Evolutionary conservation across 768 basidiomycete genomes (phyloP), one percentile per base, ranked within the genome.

Genomic region (Tricholoma hemisulphureum): DNA sequence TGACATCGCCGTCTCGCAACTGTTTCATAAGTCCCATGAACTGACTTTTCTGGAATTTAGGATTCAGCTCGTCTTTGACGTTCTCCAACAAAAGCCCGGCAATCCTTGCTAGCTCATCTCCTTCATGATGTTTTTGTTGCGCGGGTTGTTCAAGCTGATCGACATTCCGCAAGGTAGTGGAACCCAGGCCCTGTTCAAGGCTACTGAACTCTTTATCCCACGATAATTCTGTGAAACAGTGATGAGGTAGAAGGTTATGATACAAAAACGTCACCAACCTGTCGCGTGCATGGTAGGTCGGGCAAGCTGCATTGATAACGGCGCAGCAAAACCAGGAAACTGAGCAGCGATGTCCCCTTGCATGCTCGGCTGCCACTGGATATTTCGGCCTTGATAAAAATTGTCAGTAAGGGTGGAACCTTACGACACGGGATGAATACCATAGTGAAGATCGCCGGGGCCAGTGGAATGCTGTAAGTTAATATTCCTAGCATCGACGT

Each of bases 1-100:
- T 79, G 37, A 93, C 79, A 65, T 89, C 82, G 7, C 86, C 83
- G 71, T 95, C 94, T 35, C 91, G 78, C 55, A 97, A 73, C 69
- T 91, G 86, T 52, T 81, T 83, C 94, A 97, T 96, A 24, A 97
- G 78, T 20, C 80, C 80, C 79, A 97, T 77, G 69, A 97, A 97
- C 58, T 83, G 80, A 70, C 91, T 93, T 29, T 92, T 82, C 71
- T 84, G 80, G 66, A 97, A 94, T 69, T 96, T 97, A 32, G 87
- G 84, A 66, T 91, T 93, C 65, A 82, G 79, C 55, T 91, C 90
- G 57, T 87, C 73, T 65, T 82, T 78, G 46, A 95, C 82, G n/a
- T 87, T 80, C 39, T 91, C 84, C 55, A 96, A 75, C 35, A 96
- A 80, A 41, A 86, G 74, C 8, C 84, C 91, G 10, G 94, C 94